These are phyloP conservation scores for Eutrema yunnanense DNA, from an alignment of 345 rosid genomes.

Conservation along the genomic window DNA sequence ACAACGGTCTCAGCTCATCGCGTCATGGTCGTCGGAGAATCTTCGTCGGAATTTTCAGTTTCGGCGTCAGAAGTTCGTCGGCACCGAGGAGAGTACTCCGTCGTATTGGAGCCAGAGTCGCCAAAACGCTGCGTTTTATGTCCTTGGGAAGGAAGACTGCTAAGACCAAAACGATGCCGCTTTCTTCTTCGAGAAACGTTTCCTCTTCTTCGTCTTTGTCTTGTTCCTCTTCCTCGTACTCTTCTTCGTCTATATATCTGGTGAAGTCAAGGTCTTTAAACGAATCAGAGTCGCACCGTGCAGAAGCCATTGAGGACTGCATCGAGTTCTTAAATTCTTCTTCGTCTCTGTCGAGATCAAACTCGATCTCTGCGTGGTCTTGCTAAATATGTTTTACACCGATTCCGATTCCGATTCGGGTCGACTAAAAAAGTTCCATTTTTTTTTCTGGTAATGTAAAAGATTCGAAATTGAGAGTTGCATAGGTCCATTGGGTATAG, in stretches of 20 bases:
- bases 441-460: neutral
- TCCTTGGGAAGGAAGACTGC: conserved; percentile 32
- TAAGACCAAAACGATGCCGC: neutral
- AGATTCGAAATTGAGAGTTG: neutral
- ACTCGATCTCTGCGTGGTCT: conserved; percentile 52
- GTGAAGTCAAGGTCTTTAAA: conserved; percentile 63
- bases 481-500: conserved; percentile 1
- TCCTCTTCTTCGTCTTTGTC: conserved; percentile 14
- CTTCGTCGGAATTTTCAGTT: conserved; percentile 36
- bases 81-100: conserved; percentile 35
- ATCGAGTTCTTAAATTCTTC: conserved; percentile 86
- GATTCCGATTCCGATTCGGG: neutral
- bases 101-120: conserved; percentile 46
- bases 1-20: conserved; percentile 26
- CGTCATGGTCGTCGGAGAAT: conserved; percentile 30
- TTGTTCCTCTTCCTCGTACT: conserved; percentile 44
- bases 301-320: conserved; percentile 87
- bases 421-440: neutral
- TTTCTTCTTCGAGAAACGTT: neutral
- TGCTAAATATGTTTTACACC: conserved; percentile 18
- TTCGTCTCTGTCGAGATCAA: conserved; percentile 64
- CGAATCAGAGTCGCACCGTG: conserved; percentile 71
- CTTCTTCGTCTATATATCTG: conserved; percentile 28
- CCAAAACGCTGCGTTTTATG: conserved; percentile 41
- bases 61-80: conserved; percentile 19